Conservation (phyloP, 345 rosid species). For the Salix viminalis region DNA sequence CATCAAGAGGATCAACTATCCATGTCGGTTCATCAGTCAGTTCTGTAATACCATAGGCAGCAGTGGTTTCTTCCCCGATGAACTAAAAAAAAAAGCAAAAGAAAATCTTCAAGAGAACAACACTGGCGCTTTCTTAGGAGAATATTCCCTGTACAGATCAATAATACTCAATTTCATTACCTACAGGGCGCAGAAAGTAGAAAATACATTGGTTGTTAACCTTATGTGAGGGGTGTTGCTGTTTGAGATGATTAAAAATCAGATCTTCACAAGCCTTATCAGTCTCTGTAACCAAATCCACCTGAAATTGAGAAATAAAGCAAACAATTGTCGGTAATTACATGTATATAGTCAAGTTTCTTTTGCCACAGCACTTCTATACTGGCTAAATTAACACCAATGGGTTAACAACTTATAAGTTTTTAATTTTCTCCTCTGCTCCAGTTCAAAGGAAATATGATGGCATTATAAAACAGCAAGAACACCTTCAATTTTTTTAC, state of each 20-base stretch:
- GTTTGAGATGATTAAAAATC: constrained; percentile 71
- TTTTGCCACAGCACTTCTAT: background rate
- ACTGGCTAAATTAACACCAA: background rate
- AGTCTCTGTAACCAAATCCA: constrained; percentile 94
- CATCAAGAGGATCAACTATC: constrained; percentile 99
- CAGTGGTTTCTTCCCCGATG: constrained; percentile 96
- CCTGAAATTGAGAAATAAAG: constrained; percentile 39
- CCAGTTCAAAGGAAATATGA: background rate
- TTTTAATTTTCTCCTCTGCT: background rate
- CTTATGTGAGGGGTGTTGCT: constrained; percentile 65
- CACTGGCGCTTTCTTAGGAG: background rate
- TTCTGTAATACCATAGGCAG: constrained; percentile 67
- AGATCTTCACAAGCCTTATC: constrained; percentile 95
- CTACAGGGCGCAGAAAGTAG: background rate
- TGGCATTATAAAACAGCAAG: background rate
- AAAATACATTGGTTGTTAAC: constrained; percentile 22
- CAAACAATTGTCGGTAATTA: background rate
- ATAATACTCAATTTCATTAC: background rate
- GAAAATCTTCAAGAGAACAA: background rate
- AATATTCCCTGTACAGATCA: background rate
- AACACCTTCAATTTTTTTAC: background rate
- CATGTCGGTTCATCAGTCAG: constrained; percentile 93
- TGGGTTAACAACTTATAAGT: background rate
- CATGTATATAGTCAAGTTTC: background rate
- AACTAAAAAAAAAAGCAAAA: constrained; percentile 40